Conservation (phyloP, 495 filamentous ascomycete species). For the Halenospora varia region DNA sequence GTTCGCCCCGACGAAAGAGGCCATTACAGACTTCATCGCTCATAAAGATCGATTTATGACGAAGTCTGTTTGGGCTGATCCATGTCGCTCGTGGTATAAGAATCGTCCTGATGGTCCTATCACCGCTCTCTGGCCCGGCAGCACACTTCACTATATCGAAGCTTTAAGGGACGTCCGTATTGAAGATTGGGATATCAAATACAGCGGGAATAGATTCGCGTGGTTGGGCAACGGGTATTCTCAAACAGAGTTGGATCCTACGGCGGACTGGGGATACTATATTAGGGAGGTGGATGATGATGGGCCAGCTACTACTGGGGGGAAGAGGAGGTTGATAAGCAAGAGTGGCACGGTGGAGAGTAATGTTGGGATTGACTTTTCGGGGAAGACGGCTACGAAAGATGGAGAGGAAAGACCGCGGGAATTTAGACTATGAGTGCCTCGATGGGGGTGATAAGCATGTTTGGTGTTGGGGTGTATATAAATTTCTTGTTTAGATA, state of each 20-base stretch:
- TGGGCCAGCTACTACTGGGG: not conserved
- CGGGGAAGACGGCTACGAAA: not conserved
- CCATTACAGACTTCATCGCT: constrained; percentile 59
- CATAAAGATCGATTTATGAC: constrained; percentile 59
- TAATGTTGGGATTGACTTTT: not conserved
- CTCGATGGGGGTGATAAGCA: too few species aligned
- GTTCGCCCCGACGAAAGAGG: constrained; percentile 44
- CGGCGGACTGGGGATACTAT: constrained; percentile 6
- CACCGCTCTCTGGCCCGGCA: constrained; percentile 35
- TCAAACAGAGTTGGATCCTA: constrained; percentile 11
- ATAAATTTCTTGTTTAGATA: too few species aligned
- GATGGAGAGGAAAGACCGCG: not conserved
- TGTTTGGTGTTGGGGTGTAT: too few species aligned
- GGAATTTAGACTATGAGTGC: too few species aligned
- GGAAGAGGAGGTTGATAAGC: not conserved
- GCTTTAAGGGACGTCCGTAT: constrained; percentile 30
- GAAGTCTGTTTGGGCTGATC: constrained; percentile 47
- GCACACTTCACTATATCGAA: constrained; percentile 35
- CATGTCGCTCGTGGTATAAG: constrained; percentile 31
- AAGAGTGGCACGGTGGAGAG: constrained; percentile 4
- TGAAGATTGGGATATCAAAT: constrained; percentile 40
- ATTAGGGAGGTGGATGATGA: constrained; percentile 7
- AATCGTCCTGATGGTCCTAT: constrained; percentile 24
- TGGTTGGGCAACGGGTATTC: constrained; percentile 39
- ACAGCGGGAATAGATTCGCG: constrained; percentile 34